Base-by-base conservation (phyloP, 2,329 filamentous ascomycete species). In the Monascus ruber region DNA sequence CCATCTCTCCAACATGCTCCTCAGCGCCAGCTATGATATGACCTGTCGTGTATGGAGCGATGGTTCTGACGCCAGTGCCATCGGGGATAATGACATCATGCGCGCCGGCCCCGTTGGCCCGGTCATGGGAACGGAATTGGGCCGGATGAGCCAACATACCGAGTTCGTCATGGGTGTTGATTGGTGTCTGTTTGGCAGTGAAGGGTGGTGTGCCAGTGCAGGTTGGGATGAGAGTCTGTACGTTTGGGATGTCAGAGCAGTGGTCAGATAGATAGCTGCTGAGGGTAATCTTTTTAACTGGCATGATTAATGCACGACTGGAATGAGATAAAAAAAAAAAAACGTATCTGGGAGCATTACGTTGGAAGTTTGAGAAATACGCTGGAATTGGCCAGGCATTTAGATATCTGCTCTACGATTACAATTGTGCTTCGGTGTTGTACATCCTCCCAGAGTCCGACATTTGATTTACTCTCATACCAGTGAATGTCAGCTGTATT, bases 21-120 rank as follows among this genome's bases (percentile, higher is more conserved):
- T 94, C 33, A 91, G 81, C 51, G 89, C 85, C 1, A 91, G 87
- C 57, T 98, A 98, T 62, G 91, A 98, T 64, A 98, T 98, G 91
- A 94, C 85, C 5, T 93, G 91, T 49, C 77, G 91, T 27, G 72
- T 95, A 36, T 98, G 91, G 91, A 86, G 80, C 7, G 91, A 96
- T 57, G 84, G 78, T n/a, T 76, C 71, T 29, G 47, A 61, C 52
- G 47, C 65, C 6, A 45, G 42, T 4, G 43, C 42, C 0, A 52
- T 53, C 24, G 60, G 56, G 4, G 60, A 65, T 47, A 43, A 47
- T 24, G 62, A 65, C 46, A 29, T 54, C 5, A 63, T 64, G 62
- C 59, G 56, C 57, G 35, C 60, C 55, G 39, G 64, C 52, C 57
- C 57, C 24, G 37, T 59, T 46, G 51, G 69, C 6, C 53, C 61